Evolutionary conservation across 73 alveolate genomes (phyloP), one percentile per base, ranked within the genome.

Genomic region (Blepharisma stoltei): DNA sequence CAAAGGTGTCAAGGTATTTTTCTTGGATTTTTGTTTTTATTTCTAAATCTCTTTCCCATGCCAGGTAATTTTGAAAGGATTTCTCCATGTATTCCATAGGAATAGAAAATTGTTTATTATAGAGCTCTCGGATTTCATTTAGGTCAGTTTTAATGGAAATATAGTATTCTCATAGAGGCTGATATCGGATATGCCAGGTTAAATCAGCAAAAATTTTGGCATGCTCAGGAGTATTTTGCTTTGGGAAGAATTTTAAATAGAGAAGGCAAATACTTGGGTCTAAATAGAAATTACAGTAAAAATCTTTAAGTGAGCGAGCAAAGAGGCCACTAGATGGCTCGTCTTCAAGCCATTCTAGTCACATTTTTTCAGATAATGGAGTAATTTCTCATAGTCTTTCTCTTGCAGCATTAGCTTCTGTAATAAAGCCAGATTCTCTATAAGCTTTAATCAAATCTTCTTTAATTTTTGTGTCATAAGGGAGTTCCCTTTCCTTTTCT

Each of bases 271-370:
- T 14, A 14, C 14, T 60, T 18, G 73, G 73, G 45, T 60, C 73
- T 60, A 60, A 2, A 9, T 60, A 9, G 5, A 60, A 20, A 5
- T 18, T 60, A 60, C 73, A 60, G 73, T 8, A 25, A 60, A 60
- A 60, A 14, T 60, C 73, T 60, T 60, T 60, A 4, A 60, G 46
- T 2, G 73, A n/a, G 2, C 23, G 14, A 2, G 14, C 5, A 60
- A 14, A 60, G 46, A 25, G 45, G 49, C 14, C 3, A 18, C 3
- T n/a, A 60, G 47, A 60, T 18, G 73, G 23, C 14, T 8, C 14
- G 47, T 60, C 46, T 60, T 60, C 49, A 8, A 60, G 73, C 46
- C 46, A 20, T 25, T 60, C 73, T 20, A 60, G 38, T 38, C 73
- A 60, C n/a, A 60, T 11, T 8, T 1, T 9, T 25, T 60, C 73